Conservation (phyloP, 768 basidiomycete species). For the Neoboletus brunneissimus region DNA sequence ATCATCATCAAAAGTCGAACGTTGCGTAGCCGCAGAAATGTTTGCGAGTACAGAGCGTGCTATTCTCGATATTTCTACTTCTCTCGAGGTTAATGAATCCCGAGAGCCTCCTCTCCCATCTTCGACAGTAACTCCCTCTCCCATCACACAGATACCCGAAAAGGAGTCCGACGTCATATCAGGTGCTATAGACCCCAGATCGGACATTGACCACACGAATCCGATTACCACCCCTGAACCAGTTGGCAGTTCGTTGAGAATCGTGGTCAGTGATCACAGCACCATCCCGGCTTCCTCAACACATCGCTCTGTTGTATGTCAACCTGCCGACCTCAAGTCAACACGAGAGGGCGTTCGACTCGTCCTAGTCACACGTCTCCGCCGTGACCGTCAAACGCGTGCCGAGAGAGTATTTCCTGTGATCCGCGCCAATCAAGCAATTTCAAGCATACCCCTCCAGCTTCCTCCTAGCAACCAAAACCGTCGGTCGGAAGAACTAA, state of each 20-base stretch:
- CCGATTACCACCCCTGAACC: slow-evolving; percentile 9
- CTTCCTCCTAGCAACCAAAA: slow-evolving; percentile 35
- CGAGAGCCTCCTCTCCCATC: slow-evolving; percentile 8
- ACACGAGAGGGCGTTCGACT: slow-evolving; percentile 60
- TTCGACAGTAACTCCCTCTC: slow-evolving; percentile 12
- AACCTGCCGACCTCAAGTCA: slow-evolving; percentile 33
- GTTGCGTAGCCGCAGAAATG: slow-evolving; percentile 1
- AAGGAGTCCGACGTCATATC: slow-evolving; percentile 16
- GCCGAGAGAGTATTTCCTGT: slow-evolving; percentile 63
- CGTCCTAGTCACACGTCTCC: slow-evolving; percentile 59
- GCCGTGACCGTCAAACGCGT: slow-evolving; percentile 57
- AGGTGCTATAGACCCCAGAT: slow-evolving; percentile 4
- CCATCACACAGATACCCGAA: slow-evolving; percentile 12
- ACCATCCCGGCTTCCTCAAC: slow-evolving; percentile 9
- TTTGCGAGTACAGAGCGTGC: slow-evolving; percentile 9
- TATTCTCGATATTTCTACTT: slow-evolving; percentile 8
- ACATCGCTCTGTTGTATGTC: slow-evolving; percentile 7
- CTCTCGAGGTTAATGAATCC: slow-evolving; percentile 6
- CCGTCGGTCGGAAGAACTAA: slow-evolving; percentile 49
- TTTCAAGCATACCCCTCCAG: slow-evolving; percentile 34
- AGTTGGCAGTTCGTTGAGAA: slow-evolving; percentile 16
- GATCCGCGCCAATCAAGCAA: slow-evolving; percentile 54
- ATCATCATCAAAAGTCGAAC: slow-evolving; percentile 1
- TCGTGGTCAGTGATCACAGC: slow-evolving; percentile 32
- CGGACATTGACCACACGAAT: slow-evolving; percentile 9